Evolutionary conservation across 805 yeast genomes (phyloP).

Genomic region (Metschnikowia koreensis): DNA sequence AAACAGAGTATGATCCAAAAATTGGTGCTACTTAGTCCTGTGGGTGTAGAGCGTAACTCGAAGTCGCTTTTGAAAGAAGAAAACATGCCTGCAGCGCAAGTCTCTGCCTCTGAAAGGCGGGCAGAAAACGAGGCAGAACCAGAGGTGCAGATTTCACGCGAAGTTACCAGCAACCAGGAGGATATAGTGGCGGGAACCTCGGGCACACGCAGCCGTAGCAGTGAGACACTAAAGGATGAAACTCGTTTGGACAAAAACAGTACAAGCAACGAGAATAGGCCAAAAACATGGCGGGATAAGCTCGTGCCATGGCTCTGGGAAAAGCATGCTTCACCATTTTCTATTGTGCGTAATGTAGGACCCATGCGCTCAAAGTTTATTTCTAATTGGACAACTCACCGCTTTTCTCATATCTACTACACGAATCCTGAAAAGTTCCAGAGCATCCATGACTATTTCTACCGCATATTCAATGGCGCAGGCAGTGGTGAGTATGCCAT

Average conservation of each 20-base stretch:
- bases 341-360: conserved; percentile 48
- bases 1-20: conserved; percentile 29
- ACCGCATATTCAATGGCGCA: conserved; percentile 49
- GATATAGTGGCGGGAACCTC: conserved; percentile 23
- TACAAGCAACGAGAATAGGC: neutral
- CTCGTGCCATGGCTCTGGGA: conserved; percentile 46
- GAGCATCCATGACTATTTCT: conserved; percentile 53
- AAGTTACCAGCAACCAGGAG: conserved; percentile 27
- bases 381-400: conserved; percentile 51
- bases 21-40: conserved; percentile 42
- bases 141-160: conserved; percentile 16
- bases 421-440: conserved; percentile 32
- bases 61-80: conserved; percentile 27
- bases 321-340: conserved; percentile 53
- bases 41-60: conserved; percentile 40
- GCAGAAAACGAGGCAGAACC: conserved; percentile 1
- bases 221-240: neutral
- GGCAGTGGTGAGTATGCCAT: conserved; percentile 68
- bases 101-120: conserved; percentile 8
- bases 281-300: conserved; percentile 19
- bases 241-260: neutral
- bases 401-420: conserved; percentile 42
- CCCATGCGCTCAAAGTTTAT: conserved; percentile 53
- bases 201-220: neutral
- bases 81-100: conserved; percentile 10